Conservation (phyloP, 176 grass and related monocot species). For the Oryza officinalis region DNA sequence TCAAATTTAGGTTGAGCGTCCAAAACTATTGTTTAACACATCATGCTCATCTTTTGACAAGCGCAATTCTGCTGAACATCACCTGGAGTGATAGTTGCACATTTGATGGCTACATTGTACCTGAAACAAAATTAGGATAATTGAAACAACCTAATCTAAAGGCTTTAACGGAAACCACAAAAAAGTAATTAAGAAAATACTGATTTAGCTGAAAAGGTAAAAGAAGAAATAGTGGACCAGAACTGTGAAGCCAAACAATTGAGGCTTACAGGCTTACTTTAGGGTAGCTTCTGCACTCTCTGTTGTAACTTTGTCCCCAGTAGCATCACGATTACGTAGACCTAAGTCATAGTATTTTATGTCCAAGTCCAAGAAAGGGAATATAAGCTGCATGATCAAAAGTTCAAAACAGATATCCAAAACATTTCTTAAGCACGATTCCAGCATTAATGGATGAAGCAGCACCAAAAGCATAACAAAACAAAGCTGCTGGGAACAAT, state of each 20-base stretch:
- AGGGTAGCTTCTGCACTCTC: constrained; percentile 83
- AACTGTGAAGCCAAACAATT: background rate
- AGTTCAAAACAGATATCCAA: background rate
- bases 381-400: constrained; percentile 70
- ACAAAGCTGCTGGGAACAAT: background rate
- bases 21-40: background rate
- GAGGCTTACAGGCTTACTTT: constrained; percentile 63
- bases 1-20: background rate
- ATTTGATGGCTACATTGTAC: constrained; percentile 84
- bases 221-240: constrained; percentile 6
- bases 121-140: constrained; percentile 44
- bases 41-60: constrained; percentile 2
- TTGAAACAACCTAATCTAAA: background rate
- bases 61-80: constrained; percentile 7
- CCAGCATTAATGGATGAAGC: background rate
- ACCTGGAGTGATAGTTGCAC: constrained; percentile 87
- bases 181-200: background rate
- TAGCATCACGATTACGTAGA: constrained; percentile 73
- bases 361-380: constrained; percentile 90
- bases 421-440: background rate
- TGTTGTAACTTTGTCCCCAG: constrained; percentile 66
- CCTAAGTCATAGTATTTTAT: constrained; percentile 97
- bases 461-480: constrained; percentile 17
- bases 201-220: background rate
- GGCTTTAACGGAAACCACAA: background rate